Evolutionary conservation across 352 stramenopile genomes (phyloP).

Genomic region (Pythium inflatum): DNA sequence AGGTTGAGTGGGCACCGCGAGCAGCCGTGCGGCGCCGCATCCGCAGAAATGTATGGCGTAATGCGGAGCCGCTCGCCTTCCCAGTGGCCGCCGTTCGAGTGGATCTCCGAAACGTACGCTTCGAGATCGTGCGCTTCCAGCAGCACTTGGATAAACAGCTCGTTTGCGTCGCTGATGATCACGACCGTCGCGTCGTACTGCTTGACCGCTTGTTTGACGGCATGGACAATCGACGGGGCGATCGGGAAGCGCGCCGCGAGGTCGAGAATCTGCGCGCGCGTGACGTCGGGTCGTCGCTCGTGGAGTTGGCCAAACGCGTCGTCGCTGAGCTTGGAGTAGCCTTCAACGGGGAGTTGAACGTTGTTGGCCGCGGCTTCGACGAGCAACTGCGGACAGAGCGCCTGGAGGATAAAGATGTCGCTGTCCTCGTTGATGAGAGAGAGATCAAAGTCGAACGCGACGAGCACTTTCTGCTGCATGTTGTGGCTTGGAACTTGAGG

Average conservation of each 20-base stretch:
- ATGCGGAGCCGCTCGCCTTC: slow-evolving; percentile 38
- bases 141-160: slow-evolving; percentile 37
- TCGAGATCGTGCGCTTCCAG: slow-evolving; percentile 24
- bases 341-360: no score
- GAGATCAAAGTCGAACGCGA: slow-evolving; percentile 40
- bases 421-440: slow-evolving; percentile 37
- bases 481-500: no score
- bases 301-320: slow-evolving; percentile 9
- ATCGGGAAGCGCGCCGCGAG: slow-evolving; percentile 19
- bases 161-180: slow-evolving; percentile 42
- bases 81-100: slow-evolving; percentile 22
- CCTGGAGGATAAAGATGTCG: slow-evolving; percentile 16
- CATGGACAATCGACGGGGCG: slow-evolving; percentile 12
- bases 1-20: slow-evolving; percentile 50
- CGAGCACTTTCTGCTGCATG: no score
- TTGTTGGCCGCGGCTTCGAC: slow-evolving; percentile 9
- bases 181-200: slow-evolving; percentile 23
- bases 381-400: slow-evolving; percentile 11
- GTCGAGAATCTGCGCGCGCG: slow-evolving; percentile 28
- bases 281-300: slow-evolving; percentile 11
- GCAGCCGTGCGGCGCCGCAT: slow-evolving; percentile 49
- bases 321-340: slow-evolving; percentile 14
- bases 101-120: slow-evolving; percentile 24
- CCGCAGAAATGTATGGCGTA: slow-evolving; percentile 36
- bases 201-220: slow-evolving; percentile 16